A percentile compares a stretch with the other conserved stretches of the same genome.
These are phyloP conservation scores for Pseudogymnoascus sp. DNA, from an alignment of 2,329 filamentous ascomycete genomes.

Conservation along the genomic window DNA sequence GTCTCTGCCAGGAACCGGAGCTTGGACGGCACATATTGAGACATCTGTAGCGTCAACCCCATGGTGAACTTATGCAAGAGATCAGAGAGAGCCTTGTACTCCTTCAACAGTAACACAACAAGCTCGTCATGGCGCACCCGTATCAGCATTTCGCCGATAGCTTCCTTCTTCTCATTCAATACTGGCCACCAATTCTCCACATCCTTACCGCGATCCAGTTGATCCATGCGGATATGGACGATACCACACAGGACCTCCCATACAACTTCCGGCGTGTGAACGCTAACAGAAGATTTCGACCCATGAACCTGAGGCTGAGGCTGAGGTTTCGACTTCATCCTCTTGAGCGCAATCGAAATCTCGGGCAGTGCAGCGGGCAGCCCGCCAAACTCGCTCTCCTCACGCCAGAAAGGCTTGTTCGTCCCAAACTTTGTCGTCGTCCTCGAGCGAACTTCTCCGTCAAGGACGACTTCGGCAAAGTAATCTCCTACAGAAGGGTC, in stretches of 20 bases:
- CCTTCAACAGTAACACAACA: slow-evolving; percentile 74
- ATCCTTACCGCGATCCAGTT: slow-evolving; percentile 67
- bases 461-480: slow-evolving; percentile 68
- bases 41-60: slow-evolving; percentile 76
- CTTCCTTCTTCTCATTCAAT: slow-evolving; percentile 64
- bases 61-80: slow-evolving; percentile 78
- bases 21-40: slow-evolving; percentile 66
- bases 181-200: slow-evolving; percentile 85
- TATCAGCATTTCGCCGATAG: slow-evolving; percentile 75
- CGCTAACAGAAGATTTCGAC: slow-evolving; percentile 23
- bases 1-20: slow-evolving; percentile 75
- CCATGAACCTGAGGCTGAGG: slow-evolving; percentile 18
- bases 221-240: slow-evolving; percentile 67
- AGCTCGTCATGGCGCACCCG: slow-evolving; percentile 79
- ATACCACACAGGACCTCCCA: slow-evolving; percentile 54
- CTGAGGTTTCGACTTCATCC: slow-evolving; percentile 35
- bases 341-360: slow-evolving; percentile 64
- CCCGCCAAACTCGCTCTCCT: slow-evolving; percentile 70
- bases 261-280: slow-evolving; percentile 23
- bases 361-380: slow-evolving; percentile 60
- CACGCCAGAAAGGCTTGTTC: slow-evolving; percentile 71
- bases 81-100: slow-evolving; percentile 76
- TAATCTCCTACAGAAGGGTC: slow-evolving; percentile 57
- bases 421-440: slow-evolving; percentile 65
- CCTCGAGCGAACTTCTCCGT: slow-evolving; percentile 68